Conservation (phyloP, 2,329 filamentous ascomycete species). For the Verticillium tricorpus region DNA sequence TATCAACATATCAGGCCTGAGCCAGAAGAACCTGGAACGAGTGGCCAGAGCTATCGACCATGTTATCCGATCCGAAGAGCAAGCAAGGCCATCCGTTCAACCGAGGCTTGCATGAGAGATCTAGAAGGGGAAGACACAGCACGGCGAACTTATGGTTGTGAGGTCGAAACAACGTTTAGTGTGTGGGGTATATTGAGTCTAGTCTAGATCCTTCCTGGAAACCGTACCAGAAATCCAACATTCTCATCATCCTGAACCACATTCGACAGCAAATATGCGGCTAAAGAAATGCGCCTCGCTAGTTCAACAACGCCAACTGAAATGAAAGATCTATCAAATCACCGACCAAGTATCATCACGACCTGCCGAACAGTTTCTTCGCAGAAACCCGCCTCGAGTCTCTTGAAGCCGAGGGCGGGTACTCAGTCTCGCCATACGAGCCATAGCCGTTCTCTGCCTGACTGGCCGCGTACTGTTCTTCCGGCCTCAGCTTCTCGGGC, state of each 20-base stretch:
- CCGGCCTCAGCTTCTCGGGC: slow-evolving; percentile 25
- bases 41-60: slow-evolving; percentile 6
- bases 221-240: too few species aligned
- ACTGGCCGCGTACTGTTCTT: slow-evolving; percentile 11
- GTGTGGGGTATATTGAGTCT: background rate
- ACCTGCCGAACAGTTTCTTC: slow-evolving; percentile 14
- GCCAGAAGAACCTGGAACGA: background rate
- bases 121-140: too few species aligned
- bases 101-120: background rate
- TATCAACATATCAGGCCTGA: slow-evolving; percentile 6
- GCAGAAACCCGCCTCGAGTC: slow-evolving; percentile 9
- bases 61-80: background rate
- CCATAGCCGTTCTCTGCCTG: slow-evolving; percentile 8
- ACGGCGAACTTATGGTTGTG: too few species aligned
- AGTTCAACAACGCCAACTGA: background rate
- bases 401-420: background rate
- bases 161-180: background rate
- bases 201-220: background rate
- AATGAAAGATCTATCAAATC: background rate
- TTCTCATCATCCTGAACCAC: too few species aligned
- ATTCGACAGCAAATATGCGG: too few species aligned
- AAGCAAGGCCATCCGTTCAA: background rate
- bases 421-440: slow-evolving; percentile 3
- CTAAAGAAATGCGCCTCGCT: background rate
- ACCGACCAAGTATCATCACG: background rate